Evolutionary conservation across 805 yeast genomes (phyloP).

Genomic region (Spathaspora girioi): DNA sequence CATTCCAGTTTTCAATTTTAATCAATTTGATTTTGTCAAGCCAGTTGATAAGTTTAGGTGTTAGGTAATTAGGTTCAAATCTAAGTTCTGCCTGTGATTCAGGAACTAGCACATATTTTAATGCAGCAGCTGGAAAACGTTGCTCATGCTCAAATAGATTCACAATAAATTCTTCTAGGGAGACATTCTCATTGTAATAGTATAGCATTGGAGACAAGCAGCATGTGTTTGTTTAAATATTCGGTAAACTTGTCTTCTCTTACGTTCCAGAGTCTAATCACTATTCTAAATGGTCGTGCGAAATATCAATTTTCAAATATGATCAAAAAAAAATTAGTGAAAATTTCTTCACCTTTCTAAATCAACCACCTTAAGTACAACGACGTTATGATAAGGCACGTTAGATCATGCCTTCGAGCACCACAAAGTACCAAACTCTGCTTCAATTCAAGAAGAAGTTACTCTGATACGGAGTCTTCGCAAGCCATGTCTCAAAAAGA

Average conservation of each 20-base stretch:
- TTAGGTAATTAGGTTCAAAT: background rate
- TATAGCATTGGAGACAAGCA: conserved; percentile 5
- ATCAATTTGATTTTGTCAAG: conserved; percentile 5
- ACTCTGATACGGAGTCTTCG: conserved; percentile 4
- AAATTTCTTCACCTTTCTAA: background rate
- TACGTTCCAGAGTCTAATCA: too few relatives aligned
- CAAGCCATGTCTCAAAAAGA: conserved; percentile 20
- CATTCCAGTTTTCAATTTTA: conserved; percentile 6
- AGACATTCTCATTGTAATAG: conserved; percentile 5
- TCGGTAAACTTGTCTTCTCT: too few relatives aligned
- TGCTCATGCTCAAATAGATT: background rate
- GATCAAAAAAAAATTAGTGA: background rate
- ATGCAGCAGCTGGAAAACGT: background rate
- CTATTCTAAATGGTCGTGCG: background rate
- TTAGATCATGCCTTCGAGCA: background rate
- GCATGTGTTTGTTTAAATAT: background rate
- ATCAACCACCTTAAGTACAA: background rate
- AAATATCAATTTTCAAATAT: background rate
- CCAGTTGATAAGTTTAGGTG: background rate
- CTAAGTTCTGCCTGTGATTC: background rate
- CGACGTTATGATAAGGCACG: conserved; percentile 2
- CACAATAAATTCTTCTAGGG: conserved; percentile 8
- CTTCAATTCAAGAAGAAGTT: background rate
- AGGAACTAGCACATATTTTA: background rate
- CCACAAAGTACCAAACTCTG: background rate